phyloP scores from a whole-genome alignment of 306 rosid genomes.

The Betula pendula region DNA sequence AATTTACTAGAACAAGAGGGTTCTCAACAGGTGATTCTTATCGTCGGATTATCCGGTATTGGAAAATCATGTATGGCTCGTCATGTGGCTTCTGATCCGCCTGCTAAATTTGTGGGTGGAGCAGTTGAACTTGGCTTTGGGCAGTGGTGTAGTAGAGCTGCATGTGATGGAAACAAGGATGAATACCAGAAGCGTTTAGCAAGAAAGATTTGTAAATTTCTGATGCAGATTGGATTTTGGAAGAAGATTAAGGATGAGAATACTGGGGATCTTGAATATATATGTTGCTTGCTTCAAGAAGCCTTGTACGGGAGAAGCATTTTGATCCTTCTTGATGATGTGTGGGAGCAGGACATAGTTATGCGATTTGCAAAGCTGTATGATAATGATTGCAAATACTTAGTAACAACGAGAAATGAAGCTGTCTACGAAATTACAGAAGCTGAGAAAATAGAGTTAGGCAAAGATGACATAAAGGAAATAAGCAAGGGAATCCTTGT shows the following conservation, averaged over 20 bases:
- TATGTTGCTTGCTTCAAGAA: slow-evolving; percentile 37
- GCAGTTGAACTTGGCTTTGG: slow-evolving; percentile 40
- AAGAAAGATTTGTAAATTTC: slow-evolving; percentile 29
- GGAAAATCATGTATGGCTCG: slow-evolving; percentile 36
- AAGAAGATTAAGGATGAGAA: slow-evolving; percentile 27
- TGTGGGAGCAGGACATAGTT: slow-evolving; percentile 39
- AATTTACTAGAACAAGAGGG: slow-evolving; percentile 27
- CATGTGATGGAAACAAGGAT: slow-evolving; percentile 24
- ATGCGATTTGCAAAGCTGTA: slow-evolving; percentile 31
- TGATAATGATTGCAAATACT: slow-evolving; percentile 35
- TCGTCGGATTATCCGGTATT: slow-evolving; percentile 36
- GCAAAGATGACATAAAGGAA: slow-evolving; percentile 32
- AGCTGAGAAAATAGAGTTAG: slow-evolving; percentile 34
- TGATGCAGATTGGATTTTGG: slow-evolving; percentile 36
- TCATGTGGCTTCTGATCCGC: slow-evolving; percentile 34
- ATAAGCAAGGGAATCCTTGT: slow-evolving; percentile 33
- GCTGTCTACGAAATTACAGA: slow-evolving; percentile 41
- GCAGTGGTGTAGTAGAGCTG: slow-evolving; percentile 42
- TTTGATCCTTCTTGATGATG: slow-evolving; percentile 37
- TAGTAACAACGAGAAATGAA: slow-evolving; percentile 37
- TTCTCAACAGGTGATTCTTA: slow-evolving; percentile 19
- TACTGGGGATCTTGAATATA: slow-evolving; percentile 32
- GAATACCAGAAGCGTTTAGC: slow-evolving; percentile 34
- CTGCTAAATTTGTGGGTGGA: slow-evolving; percentile 28
- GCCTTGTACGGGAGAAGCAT: slow-evolving; percentile 33